Evolutionary conservation across 2,329 filamentous ascomycete species (phyloP), one percentile per base, ranked within the genome.

Genomic region (Colletotrichum cereale): DNA sequence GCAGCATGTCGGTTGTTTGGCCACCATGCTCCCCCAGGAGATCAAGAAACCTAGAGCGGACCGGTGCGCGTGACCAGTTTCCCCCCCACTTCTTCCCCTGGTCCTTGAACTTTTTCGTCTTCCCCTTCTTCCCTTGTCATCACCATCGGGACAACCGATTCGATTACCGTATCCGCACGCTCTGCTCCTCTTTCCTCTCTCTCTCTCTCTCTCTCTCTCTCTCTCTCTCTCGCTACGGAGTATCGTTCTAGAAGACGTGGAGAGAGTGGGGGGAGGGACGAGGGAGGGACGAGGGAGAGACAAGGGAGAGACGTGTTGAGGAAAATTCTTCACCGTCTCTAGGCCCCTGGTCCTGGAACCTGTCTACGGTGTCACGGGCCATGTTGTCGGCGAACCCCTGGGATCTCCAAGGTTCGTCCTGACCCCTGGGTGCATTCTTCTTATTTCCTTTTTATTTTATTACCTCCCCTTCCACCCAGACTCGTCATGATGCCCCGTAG

Each of bases 251-350:
- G 60, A 52, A 62, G 60, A 11, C 21, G 31, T 21, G 24, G 6
- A 24, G 29, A 48, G 14, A 1, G 31, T 21, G 10, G 47, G 21
- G 14, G 29, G 21, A 44, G n/a, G n/a, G 31, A 14, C 16, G 18
- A 6, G 52, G 8, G 29, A 1, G 10, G 11, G 12, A 8, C 26
- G 34, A 40, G 36, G 21, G 36, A 40, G 55, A 18, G 55, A 21
- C 21, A n/a, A n/a, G n/a, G n/a, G n/a, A n/a, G 36, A n/a, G 44
- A 16, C 21, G 18, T 29, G 48, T 18, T 14, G 26, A 18, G 48
- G 12, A 44, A 58, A 40, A 26, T 40, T 62, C 58, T 62, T 62
- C 58, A 62, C 31, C 44, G 58, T 50, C 60, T 40, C 26, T 6
- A 11, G n/a, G 11, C 60, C 60, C 60, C 60, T 62, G 60, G 24